Percentiles rank a stretch among this genome's conserved stretches.
Evolutionary conservation across 2,329 filamentous ascomycete genomes (phyloP).

Genomic region (Ceratocystis harringtonii): DNA sequence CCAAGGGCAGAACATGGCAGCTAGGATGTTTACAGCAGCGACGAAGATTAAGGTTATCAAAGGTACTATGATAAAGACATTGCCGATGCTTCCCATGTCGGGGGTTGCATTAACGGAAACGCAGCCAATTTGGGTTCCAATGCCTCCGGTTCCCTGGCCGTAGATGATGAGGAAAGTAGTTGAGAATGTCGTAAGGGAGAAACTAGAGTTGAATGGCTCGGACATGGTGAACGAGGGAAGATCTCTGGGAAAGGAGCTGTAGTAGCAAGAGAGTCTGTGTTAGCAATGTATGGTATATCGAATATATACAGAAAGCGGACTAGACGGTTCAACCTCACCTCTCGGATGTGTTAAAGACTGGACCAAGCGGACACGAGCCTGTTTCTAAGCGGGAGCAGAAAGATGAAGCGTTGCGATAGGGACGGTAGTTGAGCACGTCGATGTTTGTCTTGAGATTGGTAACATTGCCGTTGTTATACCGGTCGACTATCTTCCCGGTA

Average conservation of each 20-base stretch:
- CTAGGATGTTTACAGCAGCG: conserved; percentile 66
- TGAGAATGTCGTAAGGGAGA: conserved; percentile 70
- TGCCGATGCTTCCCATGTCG: conserved; percentile 56
- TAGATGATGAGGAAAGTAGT: conserved; percentile 60
- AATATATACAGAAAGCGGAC: background rate
- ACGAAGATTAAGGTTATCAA: conserved; percentile 64
- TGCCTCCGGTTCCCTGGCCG: conserved; percentile 44
- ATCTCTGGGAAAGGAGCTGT: conserved; percentile 27
- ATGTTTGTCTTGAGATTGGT: conserved; percentile 61
- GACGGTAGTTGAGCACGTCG: conserved; percentile 62
- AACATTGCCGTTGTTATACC: conserved; percentile 31
- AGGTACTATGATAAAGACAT: conserved; percentile 60
- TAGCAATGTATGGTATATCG: background rate
- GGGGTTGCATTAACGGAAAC: conserved; percentile 73
- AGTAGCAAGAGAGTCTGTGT: background rate
- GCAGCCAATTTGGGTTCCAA: conserved; percentile 53
- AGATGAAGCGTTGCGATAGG: conserved; percentile 38
- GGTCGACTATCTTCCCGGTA: conserved; percentile 61
- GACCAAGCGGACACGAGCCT: conserved; percentile 57
- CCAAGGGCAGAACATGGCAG: conserved; percentile 85
- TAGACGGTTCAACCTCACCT: conserved; percentile 25
- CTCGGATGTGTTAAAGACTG: conserved; percentile 43
- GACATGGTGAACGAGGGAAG: conserved; percentile 61
- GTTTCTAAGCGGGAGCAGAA: conserved; percentile 56
- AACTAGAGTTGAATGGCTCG: conserved; percentile 64